These are phyloP conservation scores for Medicago ruthenica DNA, from an alignment of 306 rosid species.

Conservation along the genomic window DNA sequence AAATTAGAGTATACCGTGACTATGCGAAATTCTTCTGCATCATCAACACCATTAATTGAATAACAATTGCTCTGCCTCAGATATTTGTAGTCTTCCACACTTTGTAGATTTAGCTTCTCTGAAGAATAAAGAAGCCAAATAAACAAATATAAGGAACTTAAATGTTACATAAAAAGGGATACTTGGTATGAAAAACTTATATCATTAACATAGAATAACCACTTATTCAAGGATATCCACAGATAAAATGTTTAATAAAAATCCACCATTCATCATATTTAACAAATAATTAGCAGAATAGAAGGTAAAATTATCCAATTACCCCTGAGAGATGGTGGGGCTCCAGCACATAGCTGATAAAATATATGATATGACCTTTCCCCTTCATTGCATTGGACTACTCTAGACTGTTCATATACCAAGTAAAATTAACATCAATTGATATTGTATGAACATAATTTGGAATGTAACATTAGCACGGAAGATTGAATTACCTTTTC, in stretches of 20 bases:
- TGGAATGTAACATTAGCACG: conserved; percentile 31
- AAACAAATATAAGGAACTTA: conserved; percentile 27
- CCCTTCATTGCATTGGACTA: conserved; percentile 96
- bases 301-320: conserved; percentile 37
- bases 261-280: conserved; percentile 10
- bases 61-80: conserved; percentile 86
- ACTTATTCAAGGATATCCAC: conserved; percentile 26
- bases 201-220: conserved; percentile 14
- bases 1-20: conserved; percentile 68
- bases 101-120: conserved; percentile 81
- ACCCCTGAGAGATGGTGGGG: conserved; percentile 82
- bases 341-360: conserved; percentile 99
- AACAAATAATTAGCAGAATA: conserved; percentile 39
- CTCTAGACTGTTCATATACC: conserved; percentile 81
- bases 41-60: conserved; percentile 78
- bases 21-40: conserved; percentile 79
- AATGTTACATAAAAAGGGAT: conserved; percentile 5
- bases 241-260: conserved; percentile 18
- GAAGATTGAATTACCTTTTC: conserved; percentile 82
- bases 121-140: conserved; percentile 38
- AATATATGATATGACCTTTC: conserved; percentile 98
- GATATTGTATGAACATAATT: conserved; percentile 34
- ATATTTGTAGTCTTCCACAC: conserved; percentile 79
- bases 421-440: conserved; percentile 39
- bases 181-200: conserved; percentile 10